phyloP scores from a whole-genome alignment of 2,329 filamentous ascomycete species.

The Clonostachys sp. region DNA sequence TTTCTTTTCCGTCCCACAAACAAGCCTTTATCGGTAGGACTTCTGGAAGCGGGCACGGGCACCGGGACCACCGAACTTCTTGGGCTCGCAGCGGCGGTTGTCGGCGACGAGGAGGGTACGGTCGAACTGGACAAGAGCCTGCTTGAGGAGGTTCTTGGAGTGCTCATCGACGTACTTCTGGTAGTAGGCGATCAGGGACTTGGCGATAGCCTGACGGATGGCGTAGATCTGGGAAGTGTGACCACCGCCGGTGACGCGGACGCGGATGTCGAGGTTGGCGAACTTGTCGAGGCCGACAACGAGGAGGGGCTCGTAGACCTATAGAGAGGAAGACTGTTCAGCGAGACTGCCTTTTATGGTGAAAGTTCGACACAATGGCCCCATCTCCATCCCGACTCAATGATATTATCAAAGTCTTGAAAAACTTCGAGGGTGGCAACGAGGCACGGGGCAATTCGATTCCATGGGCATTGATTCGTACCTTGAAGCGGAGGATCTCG shows the following conservation, averaged over 20 bases:
- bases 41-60: constrained; percentile 97
- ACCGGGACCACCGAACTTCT: constrained; percentile 95
- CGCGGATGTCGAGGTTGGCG: constrained; percentile 92
- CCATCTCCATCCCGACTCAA: too few relatives aligned
- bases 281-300: constrained; percentile 98
- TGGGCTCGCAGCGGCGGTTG: constrained; percentile 98
- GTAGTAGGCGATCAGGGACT: constrained; percentile 78
- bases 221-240: constrained; percentile 97
- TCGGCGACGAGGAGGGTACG: constrained; percentile 97
- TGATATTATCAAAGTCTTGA: too few relatives aligned
- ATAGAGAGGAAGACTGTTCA: constrained; percentile 1
- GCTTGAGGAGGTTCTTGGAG: constrained; percentile 99
- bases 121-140: constrained; percentile 93
- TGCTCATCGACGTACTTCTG: constrained; percentile 99
- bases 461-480: constrained; percentile 30
- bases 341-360: too few relatives aligned
- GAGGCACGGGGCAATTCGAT: too few relatives aligned
- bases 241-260: constrained; percentile 94
- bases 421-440: too few relatives aligned
- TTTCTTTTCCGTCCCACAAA: constrained; percentile 4
- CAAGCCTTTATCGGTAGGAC: constrained; percentile 83
- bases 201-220: constrained; percentile 98
- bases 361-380: too few relatives aligned
- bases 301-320: constrained; percentile 98
- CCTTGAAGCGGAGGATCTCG: constrained; percentile 97